Conservation (phyloP, 257 asterid species). For the Salvia hispanica region DNA sequence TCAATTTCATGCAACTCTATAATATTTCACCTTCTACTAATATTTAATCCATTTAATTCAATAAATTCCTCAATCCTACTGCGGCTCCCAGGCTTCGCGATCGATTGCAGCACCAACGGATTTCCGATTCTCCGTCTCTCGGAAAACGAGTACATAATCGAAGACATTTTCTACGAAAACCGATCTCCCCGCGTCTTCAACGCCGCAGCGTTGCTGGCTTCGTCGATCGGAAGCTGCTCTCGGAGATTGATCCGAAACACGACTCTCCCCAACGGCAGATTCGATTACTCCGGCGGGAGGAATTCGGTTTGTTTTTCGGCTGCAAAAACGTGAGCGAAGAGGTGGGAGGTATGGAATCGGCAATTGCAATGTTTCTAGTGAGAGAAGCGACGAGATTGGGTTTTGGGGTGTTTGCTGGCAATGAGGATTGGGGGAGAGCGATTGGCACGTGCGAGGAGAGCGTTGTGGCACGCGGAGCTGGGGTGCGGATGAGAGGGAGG, state of each 20-base stretch:
- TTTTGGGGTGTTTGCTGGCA: slow-evolving; percentile 39
- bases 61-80: slow-evolving; percentile 37
- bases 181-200: slow-evolving; percentile 32
- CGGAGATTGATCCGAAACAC: slow-evolving; percentile 38
- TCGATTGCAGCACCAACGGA: slow-evolving; percentile 35
- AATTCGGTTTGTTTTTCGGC: slow-evolving; percentile 43
- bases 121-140: slow-evolving; percentile 40
- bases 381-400: slow-evolving; percentile 11
- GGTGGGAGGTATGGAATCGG: slow-evolving; percentile 26
- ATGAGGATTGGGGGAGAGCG: slow-evolving; percentile 35
- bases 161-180: slow-evolving; percentile 36
- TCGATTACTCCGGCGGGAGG: neutral
- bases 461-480: slow-evolving; percentile 53
- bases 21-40: neutral
- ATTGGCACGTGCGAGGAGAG: slow-evolving; percentile 34
- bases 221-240: slow-evolving; percentile 20
- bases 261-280: neutral
- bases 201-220: slow-evolving; percentile 25
- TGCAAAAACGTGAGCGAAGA: slow-evolving; percentile 30
- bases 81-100: slow-evolving; percentile 50
- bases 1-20: slow-evolving; percentile 45
- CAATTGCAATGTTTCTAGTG: slow-evolving; percentile 28
- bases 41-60: too few species aligned
- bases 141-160: slow-evolving; percentile 39
- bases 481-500: slow-evolving; percentile 15